Conservation (phyloP, 805 yeast genomes). For the Wickerhamiella nectarea region DNA sequence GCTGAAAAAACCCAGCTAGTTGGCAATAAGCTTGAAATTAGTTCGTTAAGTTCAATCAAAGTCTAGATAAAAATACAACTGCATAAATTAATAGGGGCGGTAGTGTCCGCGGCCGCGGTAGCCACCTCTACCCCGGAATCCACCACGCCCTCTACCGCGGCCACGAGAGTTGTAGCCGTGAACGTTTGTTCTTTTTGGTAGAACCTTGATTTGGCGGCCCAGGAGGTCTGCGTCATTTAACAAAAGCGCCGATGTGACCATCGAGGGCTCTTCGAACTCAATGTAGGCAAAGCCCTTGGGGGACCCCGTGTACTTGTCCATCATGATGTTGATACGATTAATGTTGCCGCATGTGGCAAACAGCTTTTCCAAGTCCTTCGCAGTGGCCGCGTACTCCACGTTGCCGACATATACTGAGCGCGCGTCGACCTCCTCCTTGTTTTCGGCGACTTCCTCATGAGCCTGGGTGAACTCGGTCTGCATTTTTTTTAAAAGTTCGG, state of each 20-base stretch:
- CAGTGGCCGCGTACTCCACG: slow-evolving; percentile 67
- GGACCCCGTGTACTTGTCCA: slow-evolving; percentile 51
- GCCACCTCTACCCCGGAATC: slow-evolving; percentile 27
- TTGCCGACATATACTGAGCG: slow-evolving; percentile 72
- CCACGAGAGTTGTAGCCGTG: slow-evolving; percentile 51
- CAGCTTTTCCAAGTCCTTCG: slow-evolving; percentile 64
- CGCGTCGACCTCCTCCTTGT: slow-evolving; percentile 56
- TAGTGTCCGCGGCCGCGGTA: slow-evolving; percentile 31
- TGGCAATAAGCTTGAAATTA: too few relatives aligned
- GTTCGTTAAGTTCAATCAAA: too few relatives aligned
- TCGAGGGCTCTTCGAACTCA: slow-evolving; percentile 59
- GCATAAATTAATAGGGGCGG: slow-evolving; percentile 32
- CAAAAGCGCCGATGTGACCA: slow-evolving; percentile 50
- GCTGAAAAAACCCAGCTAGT: too few relatives aligned
- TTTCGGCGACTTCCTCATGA: slow-evolving; percentile 31
- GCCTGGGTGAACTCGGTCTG: slow-evolving; percentile 37
- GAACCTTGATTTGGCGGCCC: slow-evolving; percentile 60
- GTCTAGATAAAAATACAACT: too few relatives aligned
- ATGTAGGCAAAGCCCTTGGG: slow-evolving; percentile 83
- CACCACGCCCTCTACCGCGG: slow-evolving; percentile 38
- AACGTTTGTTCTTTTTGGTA: slow-evolving; percentile 65
- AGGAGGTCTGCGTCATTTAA: slow-evolving; percentile 52
- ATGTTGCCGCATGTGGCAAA: slow-evolving; percentile 60
- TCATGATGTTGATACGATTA: slow-evolving; percentile 64
- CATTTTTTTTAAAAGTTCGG: slow-evolving; percentile 45